These are phyloP conservation scores for Gaeumannomyces tritici DNA, from an alignment of 2,329 filamentous ascomycete species.

Conservation along the genomic window DNA sequence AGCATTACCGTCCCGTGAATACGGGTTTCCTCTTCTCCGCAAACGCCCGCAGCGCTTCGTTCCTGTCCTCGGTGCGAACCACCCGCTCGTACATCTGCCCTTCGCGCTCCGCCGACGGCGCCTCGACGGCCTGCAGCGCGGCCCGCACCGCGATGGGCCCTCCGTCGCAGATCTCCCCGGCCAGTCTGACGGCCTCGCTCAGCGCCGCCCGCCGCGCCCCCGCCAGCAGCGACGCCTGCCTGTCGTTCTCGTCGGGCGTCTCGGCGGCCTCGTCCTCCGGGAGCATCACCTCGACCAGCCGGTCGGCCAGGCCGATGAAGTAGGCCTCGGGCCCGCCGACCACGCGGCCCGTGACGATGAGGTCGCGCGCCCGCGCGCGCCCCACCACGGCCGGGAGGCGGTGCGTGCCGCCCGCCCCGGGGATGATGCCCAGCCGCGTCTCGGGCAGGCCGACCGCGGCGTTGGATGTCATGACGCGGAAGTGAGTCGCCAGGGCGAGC, in stretches of 20 bases:
- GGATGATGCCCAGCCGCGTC: constrained; percentile 86
- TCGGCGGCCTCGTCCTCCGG: constrained; percentile 19
- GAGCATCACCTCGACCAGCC: constrained; percentile 64
- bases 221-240: constrained; percentile 34
- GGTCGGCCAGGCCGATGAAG: constrained; percentile 80
- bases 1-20: constrained; percentile 41
- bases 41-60: constrained; percentile 85
- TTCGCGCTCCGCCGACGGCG: constrained; percentile 68
- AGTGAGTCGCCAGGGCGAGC: constrained; percentile 78
- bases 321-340: constrained; percentile 80
- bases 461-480: constrained; percentile 77
- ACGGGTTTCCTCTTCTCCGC: constrained; percentile 50
- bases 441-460: constrained; percentile 79
- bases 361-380: constrained; percentile 69
- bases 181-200: constrained; percentile 67
- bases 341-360: constrained; percentile 83
- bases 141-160: constrained; percentile 76
- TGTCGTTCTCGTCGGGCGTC: constrained; percentile 20
- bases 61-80: constrained; percentile 72
- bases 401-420: constrained; percentile 87
- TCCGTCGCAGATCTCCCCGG: constrained; percentile 71
- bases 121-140: constrained; percentile 67
- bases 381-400: constrained; percentile 78
- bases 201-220: constrained; percentile 59
- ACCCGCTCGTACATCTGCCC: constrained; percentile 80